Conservation (phyloP, 2,329 filamentous ascomycete species). For the Hymenoscyphus fructigenus region DNA sequence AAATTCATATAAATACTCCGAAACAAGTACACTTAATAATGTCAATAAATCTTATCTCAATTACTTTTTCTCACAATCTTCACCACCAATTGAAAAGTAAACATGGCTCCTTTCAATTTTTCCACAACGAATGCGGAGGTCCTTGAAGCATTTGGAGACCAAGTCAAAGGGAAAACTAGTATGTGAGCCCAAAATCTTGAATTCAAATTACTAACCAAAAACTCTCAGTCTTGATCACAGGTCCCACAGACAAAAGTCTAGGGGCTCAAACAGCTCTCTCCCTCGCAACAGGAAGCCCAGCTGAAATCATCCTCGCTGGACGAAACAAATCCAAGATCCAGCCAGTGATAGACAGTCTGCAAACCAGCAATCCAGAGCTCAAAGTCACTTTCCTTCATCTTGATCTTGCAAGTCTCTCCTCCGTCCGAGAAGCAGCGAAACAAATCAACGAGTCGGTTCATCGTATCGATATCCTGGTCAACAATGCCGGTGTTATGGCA, state of each 20-base stretch:
- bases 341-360: slow-evolving; percentile 10
- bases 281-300: background rate
- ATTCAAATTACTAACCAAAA: no score
- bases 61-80: background rate
- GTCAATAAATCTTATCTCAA: background rate
- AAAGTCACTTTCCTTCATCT: slow-evolving; percentile 12
- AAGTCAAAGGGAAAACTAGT: no score
- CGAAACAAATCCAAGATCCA: slow-evolving; percentile 11
- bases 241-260: background rate
- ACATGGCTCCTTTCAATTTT: background rate
- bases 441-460: slow-evolving; percentile 36
- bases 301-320: slow-evolving; percentile 17
- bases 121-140: background rate
- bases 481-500: slow-evolving; percentile 30
- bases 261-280: background rate
- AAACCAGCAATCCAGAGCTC: slow-evolving; percentile 7
- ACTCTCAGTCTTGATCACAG: background rate
- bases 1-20: background rate
- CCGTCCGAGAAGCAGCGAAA: slow-evolving; percentile 41
- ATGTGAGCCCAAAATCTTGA: no score
- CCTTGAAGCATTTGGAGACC: no score
- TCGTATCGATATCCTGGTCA: slow-evolving; percentile 36
- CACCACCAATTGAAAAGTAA: background rate
- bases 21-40: background rate
- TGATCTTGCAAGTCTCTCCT: slow-evolving; percentile 42